Base-by-base conservation (phyloP, 1,284 basidiomycete genomes). In the Neolentinus lepideus region DNA sequence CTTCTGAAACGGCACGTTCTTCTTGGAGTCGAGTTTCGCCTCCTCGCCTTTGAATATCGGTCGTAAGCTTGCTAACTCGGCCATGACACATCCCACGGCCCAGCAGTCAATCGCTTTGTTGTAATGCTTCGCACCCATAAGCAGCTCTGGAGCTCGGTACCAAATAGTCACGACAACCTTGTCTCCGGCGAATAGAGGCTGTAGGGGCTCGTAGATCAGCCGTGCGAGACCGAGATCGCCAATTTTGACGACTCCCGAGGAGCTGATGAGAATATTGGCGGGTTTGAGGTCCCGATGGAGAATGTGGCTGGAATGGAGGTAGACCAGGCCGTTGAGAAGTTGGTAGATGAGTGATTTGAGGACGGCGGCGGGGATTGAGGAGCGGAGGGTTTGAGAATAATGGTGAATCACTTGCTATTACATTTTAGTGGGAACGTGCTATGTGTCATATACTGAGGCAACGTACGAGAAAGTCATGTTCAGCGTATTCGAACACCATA, bases 1-100 rank as follows among this genome's bases (percentile, higher is more conserved):
- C 55, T 87, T 80, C 69, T 97, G 95, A 67, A 97, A 98, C 0
- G 94, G 95, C 0, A 97, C 85, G 60, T 88, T 92, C 77, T 95
- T 95, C 73, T 91, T 91, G 19, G 83, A 84, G 66, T 98, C 94
- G 57, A 98, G 74, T 70, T 98, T 98, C 4, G 95, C 96, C 70
- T 99, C 97, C 69, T 99, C 97, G 12, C 97, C 97, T 69, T 99
- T 99, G 78, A 99, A 99, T 62, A 99, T 98, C 0, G 97, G 97
- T 9, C 96, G 75, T 16, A 98, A 72, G 57, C 92, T 94, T 0
- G 97, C 81, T 21, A 99, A 74, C 69, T 99, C 97, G 2, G 95
- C 97, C 74, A 96, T 89, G 55, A 99, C 97, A 67, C 96, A 99
- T 0, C 95, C 96, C 2, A 98, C 85, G 3, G 95, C 94, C 96